Evolutionary conservation across 176 grass and related monocot species (phyloP), one percentile per base, ranked within the genome.

Genomic region (Dactylis glomerata): DNA sequence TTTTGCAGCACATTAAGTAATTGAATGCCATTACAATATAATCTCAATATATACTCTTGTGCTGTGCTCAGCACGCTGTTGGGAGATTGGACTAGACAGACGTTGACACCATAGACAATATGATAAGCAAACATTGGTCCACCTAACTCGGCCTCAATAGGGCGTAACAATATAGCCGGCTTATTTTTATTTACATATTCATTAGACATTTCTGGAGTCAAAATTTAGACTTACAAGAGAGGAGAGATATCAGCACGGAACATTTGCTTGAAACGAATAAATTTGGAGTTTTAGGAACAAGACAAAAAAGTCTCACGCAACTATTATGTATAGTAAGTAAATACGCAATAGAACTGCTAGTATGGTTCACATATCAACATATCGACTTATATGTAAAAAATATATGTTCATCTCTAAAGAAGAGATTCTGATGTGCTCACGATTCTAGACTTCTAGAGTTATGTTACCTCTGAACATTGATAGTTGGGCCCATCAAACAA

Each of bases 251-350:
- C 41, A 80, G 8, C 58, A 66, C 0, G 20, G 11, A 66, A 19
- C n/a, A 79, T 49, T 73, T 73, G 65, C 70, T 73, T 27, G 61
- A 55, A 77, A 67, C 8, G 16, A 77, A 54, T 41, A 32, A n/a
- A 13, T 20, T 79, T 47, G 65, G 42, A 71, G 51, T 57, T 47
- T 59, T 19, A 57, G 42, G 31, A 71, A 46, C 30, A 20, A 73
- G 14, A 73, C 15, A 14, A 30, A 30, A 28, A 28, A 46, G 30
- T 15, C 40, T 74, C 13, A 26, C 30, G 5, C 10, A 71, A 30
- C 33, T 56, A 24, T 42, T 36, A 56, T 10, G 5, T 31, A 3
- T 5, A 76, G 5, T n/a, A n/a, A 40, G 19, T 36, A 47, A 56
- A 76, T 37, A 84, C 40, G 16, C 40, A 30, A 79, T 7, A 72